Evolutionary conservation across 2,329 filamentous ascomycete species (phyloP).

Genomic region (Aspergillus felis): DNA sequence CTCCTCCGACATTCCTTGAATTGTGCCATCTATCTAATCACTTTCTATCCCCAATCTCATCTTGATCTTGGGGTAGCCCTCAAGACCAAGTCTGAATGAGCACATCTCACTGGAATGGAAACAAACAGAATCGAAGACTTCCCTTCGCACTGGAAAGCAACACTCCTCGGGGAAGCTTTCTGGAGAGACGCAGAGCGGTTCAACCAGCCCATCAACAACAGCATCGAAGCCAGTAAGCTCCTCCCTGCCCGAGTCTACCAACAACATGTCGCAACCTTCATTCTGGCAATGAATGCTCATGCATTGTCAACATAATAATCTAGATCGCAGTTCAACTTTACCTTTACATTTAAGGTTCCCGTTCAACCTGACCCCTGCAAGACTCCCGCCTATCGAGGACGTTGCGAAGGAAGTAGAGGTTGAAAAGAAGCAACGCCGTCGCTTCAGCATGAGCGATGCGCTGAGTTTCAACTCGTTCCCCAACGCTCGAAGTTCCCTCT

Average conservation of each 20-base stretch:
- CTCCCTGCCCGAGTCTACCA: background rate
- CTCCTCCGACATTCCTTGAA: background rate
- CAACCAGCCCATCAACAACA: constrained; percentile 13
- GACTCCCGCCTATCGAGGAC: constrained; percentile 1
- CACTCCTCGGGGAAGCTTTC: constrained; percentile 25
- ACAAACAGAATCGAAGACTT: constrained; percentile 12
- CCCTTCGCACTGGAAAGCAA: constrained; percentile 21
- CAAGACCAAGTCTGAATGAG: background rate
- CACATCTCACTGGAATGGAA: constrained; percentile 4
- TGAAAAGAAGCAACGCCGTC: constrained; percentile 13
- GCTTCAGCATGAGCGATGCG: constrained; percentile 26
- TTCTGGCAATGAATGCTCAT: background rate
- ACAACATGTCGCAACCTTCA: background rate
- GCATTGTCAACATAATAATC: background rate
- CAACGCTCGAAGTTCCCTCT: background rate
- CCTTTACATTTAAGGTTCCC: constrained; percentile 23
- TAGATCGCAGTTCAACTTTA: constrained; percentile 16
- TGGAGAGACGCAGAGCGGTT: constrained; percentile 24
- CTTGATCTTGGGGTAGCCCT: background rate
- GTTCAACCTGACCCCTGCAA: constrained; percentile 19
- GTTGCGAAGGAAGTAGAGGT: background rate
- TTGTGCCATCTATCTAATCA: too few species aligned
- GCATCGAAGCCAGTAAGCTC: constrained; percentile 15
- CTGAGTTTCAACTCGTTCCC: constrained; percentile 2
- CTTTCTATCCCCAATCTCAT: background rate